These are phyloP conservation scores for Pythium insidiosum DNA, from an alignment of 352 stramenopile species.

Conservation along the genomic window DNA sequence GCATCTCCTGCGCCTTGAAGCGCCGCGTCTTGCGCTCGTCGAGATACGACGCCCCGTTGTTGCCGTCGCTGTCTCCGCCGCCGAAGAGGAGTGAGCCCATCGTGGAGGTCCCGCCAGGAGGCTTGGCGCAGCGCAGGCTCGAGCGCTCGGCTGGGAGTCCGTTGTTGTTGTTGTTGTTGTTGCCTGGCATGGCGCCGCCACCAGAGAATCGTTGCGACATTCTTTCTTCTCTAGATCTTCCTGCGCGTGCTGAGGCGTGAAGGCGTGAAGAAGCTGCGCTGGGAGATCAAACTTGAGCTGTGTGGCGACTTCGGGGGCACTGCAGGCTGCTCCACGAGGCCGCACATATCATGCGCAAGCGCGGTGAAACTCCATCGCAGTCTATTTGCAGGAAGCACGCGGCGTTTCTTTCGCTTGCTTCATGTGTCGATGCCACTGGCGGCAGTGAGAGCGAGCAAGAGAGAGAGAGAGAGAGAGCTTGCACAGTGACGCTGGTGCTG, in stretches of 20 bases:
- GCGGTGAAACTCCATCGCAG: no score
- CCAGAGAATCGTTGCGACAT: conserved; percentile 21
- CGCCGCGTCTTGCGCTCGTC: conserved; percentile 48
- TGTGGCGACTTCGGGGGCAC: no score
- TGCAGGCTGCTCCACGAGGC: no score
- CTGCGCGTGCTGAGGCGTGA: no score
- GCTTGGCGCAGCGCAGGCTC: conserved; percentile 33
- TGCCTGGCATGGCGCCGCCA: conserved; percentile 10
- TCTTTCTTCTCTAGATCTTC: no score
- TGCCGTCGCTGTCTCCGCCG: conserved; percentile 8
- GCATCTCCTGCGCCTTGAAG: conserved; percentile 17
- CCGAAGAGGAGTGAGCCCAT: conserved; percentile 45
- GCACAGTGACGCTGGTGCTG: background rate
- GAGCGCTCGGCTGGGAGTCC: conserved; percentile 31
- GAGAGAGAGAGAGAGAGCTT: conserved; percentile 5
- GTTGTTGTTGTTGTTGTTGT: conserved; percentile 49
- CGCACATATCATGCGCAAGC: no score
- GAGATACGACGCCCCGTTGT: conserved; percentile 29
- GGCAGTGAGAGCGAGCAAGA: no score
- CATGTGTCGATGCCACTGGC: no score
- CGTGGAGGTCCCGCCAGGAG: conserved; percentile 33
- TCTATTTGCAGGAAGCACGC: no score
- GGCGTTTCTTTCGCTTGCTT: no score
- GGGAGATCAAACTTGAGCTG: no score
- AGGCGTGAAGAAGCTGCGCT: no score